These are phyloP conservation scores for Neurospora sp. DNA, from an alignment of 495 filamentous ascomycete species.

Conservation along the genomic window DNA sequence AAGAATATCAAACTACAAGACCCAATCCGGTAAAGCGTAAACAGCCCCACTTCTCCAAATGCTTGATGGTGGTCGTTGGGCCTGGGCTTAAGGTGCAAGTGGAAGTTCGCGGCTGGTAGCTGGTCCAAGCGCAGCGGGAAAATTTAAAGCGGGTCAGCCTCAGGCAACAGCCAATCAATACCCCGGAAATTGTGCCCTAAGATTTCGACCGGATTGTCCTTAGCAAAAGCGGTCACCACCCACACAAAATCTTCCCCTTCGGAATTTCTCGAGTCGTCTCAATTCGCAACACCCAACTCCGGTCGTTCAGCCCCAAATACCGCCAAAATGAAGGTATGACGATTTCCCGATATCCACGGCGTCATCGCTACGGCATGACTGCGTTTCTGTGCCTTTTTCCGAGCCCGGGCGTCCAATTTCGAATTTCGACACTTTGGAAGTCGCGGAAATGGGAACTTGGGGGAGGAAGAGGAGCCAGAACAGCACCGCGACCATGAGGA, in stretches of 20 bases:
- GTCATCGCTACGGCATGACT: background rate
- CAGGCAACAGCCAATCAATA: slow-evolving; percentile 10
- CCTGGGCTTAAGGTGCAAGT: background rate
- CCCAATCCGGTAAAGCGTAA: background rate
- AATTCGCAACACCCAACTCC: slow-evolving; percentile 19
- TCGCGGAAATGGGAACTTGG: background rate
- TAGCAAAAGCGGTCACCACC: background rate
- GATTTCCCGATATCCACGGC: background rate
- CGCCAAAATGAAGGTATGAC: slow-evolving; percentile 30
- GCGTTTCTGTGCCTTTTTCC: background rate
- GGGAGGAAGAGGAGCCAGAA: background rate
- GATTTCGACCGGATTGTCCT: slow-evolving; percentile 6
- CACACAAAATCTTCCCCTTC: slow-evolving; percentile 27
- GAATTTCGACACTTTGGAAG: background rate
- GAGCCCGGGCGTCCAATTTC: background rate
- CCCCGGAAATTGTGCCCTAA: slow-evolving; percentile 22
- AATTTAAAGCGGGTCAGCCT: background rate
- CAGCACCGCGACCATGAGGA: background rate
- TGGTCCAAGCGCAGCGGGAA: background rate
- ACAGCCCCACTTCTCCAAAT: background rate
- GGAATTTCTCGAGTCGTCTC: slow-evolving; percentile 15
- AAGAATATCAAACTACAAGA: background rate
- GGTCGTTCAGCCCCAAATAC: slow-evolving; percentile 22
- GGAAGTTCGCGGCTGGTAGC: background rate
- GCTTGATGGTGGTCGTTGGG: background rate